These are phyloP conservation scores for Colletotrichum cereale DNA, from an alignment of 2,329 filamentous ascomycete genomes.

Conservation along the genomic window DNA sequence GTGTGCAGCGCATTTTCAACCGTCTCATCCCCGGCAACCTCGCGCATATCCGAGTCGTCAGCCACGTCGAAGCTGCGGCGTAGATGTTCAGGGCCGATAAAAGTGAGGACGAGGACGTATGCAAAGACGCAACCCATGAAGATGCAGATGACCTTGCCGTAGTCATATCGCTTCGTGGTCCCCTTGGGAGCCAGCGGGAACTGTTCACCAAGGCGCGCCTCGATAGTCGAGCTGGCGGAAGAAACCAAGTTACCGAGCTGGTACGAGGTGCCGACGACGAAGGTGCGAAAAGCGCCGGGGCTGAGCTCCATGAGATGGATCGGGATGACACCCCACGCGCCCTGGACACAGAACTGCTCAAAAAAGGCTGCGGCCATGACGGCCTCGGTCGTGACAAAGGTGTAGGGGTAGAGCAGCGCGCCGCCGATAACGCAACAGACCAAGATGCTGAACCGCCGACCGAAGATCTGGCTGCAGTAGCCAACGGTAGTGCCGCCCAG, in stretches of 20 bases:
- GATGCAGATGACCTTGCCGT: conserved; percentile 88
- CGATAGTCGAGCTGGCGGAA: conserved; percentile 79
- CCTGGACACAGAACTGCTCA: conserved; percentile 83
- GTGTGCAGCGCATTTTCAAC: conserved; percentile 41
- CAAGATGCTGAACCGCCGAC: conserved; percentile 77
- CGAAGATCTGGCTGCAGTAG: conserved; percentile 77
- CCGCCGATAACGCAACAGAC: conserved; percentile 74
- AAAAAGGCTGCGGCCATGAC: conserved; percentile 88
- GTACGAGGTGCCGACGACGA: conserved; percentile 80
- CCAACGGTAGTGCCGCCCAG: conserved; percentile 75
- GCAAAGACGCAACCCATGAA: conserved; percentile 88
- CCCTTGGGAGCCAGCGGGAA: conserved; percentile 76
- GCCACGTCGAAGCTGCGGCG: conserved; percentile 63
- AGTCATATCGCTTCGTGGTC: conserved; percentile 70
- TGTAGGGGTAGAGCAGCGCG: conserved; percentile 86
- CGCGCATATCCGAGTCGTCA: conserved; percentile 62
- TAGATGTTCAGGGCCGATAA: conserved; percentile 71
- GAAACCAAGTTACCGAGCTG: conserved; percentile 83
- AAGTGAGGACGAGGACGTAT: conserved; percentile 71
- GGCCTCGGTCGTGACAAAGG: conserved; percentile 70
- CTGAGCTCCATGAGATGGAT: conserved; percentile 84
- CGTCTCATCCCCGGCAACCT: conserved; percentile 57
- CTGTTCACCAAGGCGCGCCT: conserved; percentile 78
- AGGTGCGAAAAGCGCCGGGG: conserved; percentile 79
- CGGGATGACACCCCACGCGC: conserved; percentile 81